Conservation (phyloP, 768 basidiomycete species). For the Lactarius psammicola region DNA sequence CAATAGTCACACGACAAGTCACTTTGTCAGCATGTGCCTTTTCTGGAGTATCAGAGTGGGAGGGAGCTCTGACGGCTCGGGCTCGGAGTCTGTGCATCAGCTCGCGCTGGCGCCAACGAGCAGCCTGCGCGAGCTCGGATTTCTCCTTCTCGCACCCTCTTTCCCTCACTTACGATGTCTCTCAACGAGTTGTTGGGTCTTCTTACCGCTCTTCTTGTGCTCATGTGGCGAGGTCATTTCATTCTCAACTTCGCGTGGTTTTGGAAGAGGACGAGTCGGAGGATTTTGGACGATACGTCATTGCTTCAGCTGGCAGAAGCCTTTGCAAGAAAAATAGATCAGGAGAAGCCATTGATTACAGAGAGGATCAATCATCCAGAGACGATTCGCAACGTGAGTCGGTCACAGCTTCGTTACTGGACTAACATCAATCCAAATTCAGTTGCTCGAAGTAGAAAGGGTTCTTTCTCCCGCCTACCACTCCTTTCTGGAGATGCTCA, state of each 20-base stretch:
- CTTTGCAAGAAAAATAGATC: constrained; percentile 13
- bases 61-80: background rate
- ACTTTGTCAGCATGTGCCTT: background rate
- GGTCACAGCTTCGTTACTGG: background rate
- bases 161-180: background rate
- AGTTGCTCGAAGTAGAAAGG: constrained; percentile 14
- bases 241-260: constrained; percentile 5
- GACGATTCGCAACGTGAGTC: constrained; percentile 20
- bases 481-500: constrained; percentile 21
- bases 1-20: no score
- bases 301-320: constrained; percentile 25
- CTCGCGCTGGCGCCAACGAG: constrained; percentile 22
- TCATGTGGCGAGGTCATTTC: constrained; percentile 5
- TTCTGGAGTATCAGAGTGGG: background rate
- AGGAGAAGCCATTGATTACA: constrained; percentile 3
- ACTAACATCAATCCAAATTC: constrained; percentile 1
- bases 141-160: background rate
- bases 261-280: constrained; percentile 1
- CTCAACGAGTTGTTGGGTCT: background rate
- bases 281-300: constrained; percentile 5
- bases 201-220: constrained; percentile 1
- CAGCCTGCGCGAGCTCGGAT: constrained; percentile 15
- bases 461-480: constrained; percentile 20
- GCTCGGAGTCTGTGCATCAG: background rate
- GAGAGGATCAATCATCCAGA: constrained; percentile 16